Conservation (phyloP, 2,329 filamentous ascomycete species). For the Orbilia brochopaga region DNA sequence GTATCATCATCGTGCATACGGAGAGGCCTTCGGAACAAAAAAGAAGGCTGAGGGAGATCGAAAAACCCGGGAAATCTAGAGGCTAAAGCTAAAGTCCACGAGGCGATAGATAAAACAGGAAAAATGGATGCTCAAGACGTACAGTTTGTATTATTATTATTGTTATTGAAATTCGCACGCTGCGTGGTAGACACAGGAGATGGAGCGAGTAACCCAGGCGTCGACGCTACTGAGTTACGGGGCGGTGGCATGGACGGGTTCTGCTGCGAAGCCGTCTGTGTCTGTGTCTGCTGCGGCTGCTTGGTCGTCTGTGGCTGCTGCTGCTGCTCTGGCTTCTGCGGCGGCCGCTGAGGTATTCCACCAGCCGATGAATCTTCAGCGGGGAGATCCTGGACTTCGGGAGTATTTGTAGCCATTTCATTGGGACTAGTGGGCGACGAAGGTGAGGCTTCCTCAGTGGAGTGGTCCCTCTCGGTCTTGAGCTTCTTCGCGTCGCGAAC, state of each 20-base stretch:
- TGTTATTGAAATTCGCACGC: conserved; percentile 51
- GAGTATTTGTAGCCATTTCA: conserved; percentile 54
- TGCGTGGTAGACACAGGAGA: conserved; percentile 53
- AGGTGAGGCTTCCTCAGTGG: conserved; percentile 51
- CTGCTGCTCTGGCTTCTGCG: conserved; percentile 62
- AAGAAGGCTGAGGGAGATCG: conserved; percentile 6
- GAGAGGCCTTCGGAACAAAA: conserved; percentile 33
- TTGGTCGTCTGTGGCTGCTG: conserved; percentile 63
- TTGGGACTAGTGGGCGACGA: conserved; percentile 49
- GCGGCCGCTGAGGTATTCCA: conserved; percentile 65
- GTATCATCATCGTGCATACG: conserved; percentile 30
- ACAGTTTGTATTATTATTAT: conserved; percentile 52
- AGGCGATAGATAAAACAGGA: conserved; percentile 11
- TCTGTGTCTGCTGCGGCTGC: conserved; percentile 64
- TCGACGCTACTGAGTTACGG: conserved; percentile 52
- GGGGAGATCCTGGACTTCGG: conserved; percentile 58
- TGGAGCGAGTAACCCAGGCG: conserved; percentile 53
- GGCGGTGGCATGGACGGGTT: conserved; percentile 54
- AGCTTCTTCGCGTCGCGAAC: conserved; percentile 86
- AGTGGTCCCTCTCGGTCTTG: conserved; percentile 65
- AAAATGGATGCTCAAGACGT: conserved; percentile 39
- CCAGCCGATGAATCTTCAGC: conserved; percentile 61
- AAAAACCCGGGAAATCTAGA: conserved; percentile 16
- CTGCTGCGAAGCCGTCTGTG: conserved; percentile 65
- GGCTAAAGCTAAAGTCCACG: neutral